Evolutionary conservation across 352 stramenopile genomes (phyloP).

Genomic region (Pythium insidiosum): DNA sequence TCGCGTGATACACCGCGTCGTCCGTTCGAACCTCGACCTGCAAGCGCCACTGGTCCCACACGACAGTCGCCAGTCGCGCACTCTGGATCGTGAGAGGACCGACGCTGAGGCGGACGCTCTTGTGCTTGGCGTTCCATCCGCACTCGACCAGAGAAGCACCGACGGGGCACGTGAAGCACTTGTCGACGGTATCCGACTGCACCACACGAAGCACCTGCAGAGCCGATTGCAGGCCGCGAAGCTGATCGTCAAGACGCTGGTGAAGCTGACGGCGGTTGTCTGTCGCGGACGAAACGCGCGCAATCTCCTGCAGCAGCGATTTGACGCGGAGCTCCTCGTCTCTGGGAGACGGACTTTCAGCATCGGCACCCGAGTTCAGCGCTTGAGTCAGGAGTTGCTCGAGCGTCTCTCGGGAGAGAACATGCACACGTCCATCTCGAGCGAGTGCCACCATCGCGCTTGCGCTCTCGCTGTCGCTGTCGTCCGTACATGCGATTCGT

Average conservation of each 20-base stretch:
- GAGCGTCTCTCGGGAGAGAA: too few species aligned
- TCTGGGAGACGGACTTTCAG: too few species aligned
- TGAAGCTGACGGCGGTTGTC: slow-evolving; percentile 14
- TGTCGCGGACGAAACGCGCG: background rate
- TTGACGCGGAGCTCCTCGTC: slow-evolving; percentile 1
- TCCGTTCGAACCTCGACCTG: too few species aligned
- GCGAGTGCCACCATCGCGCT: too few species aligned
- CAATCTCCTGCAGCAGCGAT: slow-evolving; percentile 1
- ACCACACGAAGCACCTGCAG: slow-evolving; percentile 28
- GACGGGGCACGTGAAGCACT: background rate
- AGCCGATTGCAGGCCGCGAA: slow-evolving; percentile 32
- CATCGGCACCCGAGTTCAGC: too few species aligned
- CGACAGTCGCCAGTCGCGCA: too few species aligned
- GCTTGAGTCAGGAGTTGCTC: too few species aligned
- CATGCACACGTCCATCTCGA: too few species aligned
- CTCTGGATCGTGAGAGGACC: background rate
- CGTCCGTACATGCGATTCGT: too few species aligned
- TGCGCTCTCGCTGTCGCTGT: too few species aligned
- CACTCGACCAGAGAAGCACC: slow-evolving; percentile 2
- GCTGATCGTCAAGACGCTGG: slow-evolving; percentile 23
- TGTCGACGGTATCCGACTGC: slow-evolving; percentile 1
- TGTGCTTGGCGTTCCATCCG: slow-evolving; percentile 1
- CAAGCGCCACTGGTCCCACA: too few species aligned
- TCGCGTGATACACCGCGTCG: too few species aligned
- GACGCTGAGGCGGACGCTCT: background rate